Base-by-base conservation (phyloP, 257 asterid genomes). In the Plectranthus barbatus region DNA sequence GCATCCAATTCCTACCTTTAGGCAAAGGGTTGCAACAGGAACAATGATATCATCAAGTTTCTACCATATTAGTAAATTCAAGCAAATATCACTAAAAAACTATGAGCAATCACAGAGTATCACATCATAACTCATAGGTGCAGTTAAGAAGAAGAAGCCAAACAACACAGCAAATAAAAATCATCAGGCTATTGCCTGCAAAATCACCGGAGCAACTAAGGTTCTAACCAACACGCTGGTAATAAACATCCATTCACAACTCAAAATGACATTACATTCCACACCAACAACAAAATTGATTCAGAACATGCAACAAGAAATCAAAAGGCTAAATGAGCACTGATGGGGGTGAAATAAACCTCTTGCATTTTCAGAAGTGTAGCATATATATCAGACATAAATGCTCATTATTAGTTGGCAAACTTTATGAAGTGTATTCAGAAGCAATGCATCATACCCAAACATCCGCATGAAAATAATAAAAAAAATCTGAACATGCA, bases 111-210 rank as follows among this genome's bases (percentile, higher is more conserved):
- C 62, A 73, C 52, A 77, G 70, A 78, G 74, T 69, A 62, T 40
- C 77, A 76, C 77, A 80, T 71, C 72, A 75, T 31, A 77, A 76
- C 55, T 77, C 75, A 79, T 52, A 79, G 77, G 68, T n/a, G n/a
- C n/a, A n/a, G n/a, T n/a, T n/a, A n/a, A n/a, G 86, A 77, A 72
- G 85, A 74, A 71, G 82, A 79, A 71, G 83, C 90, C 86, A 81
- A 76, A 74, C 53, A 67, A 84, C 83, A 80, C 72, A 74, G 84
- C 88, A 79, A 77, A 85, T 75, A 80, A 83, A 76, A 82, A 73
- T 61, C 90, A 83, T n/a, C 84, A 83, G 80, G 73, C 88, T 87
- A 81, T 66, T 74, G 79, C 78, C 88, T 74, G 85, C 86, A 80
- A 70, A 80, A 70, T 76, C 82, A 76, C 86, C 89, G 79, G 81